Evolutionary conservation across 805 yeast species (phyloP).

Genomic region (Cyberlindnera sargentensis): DNA sequence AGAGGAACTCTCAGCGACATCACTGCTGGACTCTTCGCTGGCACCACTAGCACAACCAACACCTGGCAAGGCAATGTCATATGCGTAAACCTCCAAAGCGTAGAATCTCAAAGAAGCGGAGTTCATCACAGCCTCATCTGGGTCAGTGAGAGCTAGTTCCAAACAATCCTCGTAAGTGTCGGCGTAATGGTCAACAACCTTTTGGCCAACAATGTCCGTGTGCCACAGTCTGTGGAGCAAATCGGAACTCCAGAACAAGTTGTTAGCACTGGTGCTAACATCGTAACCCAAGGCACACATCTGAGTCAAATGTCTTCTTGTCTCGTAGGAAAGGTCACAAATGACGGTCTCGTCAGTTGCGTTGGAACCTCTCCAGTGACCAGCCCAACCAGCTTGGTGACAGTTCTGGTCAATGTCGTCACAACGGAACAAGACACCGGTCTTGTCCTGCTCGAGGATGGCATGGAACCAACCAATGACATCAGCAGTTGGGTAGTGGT

Average conservation of each 20-base stretch:
- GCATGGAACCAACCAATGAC: conserved; percentile 32
- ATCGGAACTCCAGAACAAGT: conserved; percentile 31
- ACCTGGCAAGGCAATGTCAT: conserved; percentile 21
- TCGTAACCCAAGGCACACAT: conserved; percentile 31
- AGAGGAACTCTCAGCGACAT: background rate
- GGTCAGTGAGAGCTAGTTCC: conserved; percentile 26
- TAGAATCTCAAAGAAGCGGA: conserved; percentile 27
- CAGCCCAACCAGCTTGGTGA: conserved; percentile 30
- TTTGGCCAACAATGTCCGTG: conserved; percentile 26
- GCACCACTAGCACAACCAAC: conserved; percentile 24
- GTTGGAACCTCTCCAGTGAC: conserved; percentile 32
- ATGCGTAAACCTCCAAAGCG: conserved; percentile 27
- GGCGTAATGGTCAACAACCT: conserved; percentile 29
- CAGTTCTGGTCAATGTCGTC: conserved; percentile 34
- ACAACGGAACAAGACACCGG: conserved; percentile 30
- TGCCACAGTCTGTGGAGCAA: conserved; percentile 34
- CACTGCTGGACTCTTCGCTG: background rate
- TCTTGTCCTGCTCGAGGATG: conserved; percentile 28
- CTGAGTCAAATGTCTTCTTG: conserved; percentile 26
- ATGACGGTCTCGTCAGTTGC: conserved; percentile 33
- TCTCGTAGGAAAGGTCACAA: conserved; percentile 31
- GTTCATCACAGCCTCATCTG: conserved; percentile 31
- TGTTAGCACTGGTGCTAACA: conserved; percentile 18
- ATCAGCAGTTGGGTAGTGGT: conserved; percentile 28
- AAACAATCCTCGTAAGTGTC: conserved; percentile 29